phyloP scores from a whole-genome alignment of 2,329 filamentous ascomycete genomes.

The Ciborinia camelliae region DNA sequence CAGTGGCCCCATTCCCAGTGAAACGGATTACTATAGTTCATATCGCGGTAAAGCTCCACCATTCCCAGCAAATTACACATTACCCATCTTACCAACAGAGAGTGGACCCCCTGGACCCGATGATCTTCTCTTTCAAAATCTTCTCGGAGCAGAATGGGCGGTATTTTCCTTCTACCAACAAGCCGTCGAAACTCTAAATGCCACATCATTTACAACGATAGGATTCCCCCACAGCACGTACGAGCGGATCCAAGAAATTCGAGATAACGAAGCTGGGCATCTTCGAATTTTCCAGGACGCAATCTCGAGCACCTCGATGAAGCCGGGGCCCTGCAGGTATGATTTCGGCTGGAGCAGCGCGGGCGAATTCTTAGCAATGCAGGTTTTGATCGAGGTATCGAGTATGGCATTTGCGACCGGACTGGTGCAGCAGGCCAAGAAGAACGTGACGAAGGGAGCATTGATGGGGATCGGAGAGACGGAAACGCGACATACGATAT shows the following conservation, averaged over 20 bases:
- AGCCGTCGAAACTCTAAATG: slow-evolving; percentile 42
- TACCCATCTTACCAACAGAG: slow-evolving; percentile 36
- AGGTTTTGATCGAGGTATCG: slow-evolving; percentile 40
- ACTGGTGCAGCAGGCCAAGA: slow-evolving; percentile 38
- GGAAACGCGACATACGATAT: slow-evolving; percentile 43
- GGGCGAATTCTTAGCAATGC: slow-evolving; percentile 35
- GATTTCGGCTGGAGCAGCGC: slow-evolving; percentile 32
- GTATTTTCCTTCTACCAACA: slow-evolving; percentile 46
- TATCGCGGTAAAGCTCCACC: slow-evolving; percentile 38
- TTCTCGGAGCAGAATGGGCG: slow-evolving; percentile 45
- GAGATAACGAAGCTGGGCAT: slow-evolving; percentile 47
- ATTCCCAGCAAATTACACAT: slow-evolving; percentile 41
- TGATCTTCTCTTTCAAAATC: slow-evolving; percentile 45
- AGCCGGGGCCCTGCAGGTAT: slow-evolving; percentile 41
- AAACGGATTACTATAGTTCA: slow-evolving; percentile 37
- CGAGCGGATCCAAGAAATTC: slow-evolving; percentile 41
- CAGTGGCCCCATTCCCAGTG: slow-evolving; percentile 33
- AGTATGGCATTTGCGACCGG: slow-evolving; percentile 43
- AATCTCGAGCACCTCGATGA: slow-evolving; percentile 43
- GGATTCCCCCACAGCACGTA: slow-evolving; percentile 43
- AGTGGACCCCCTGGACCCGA: slow-evolving; percentile 39
- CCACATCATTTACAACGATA: slow-evolving; percentile 37
- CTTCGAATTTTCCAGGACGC: slow-evolving; percentile 44
- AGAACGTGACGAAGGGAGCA: slow-evolving; percentile 38
- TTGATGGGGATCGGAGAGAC: slow-evolving; percentile 41